These are phyloP conservation scores for Lentinula boryana DNA, from an alignment of 768 basidiomycete genomes.

Conservation along the genomic window DNA sequence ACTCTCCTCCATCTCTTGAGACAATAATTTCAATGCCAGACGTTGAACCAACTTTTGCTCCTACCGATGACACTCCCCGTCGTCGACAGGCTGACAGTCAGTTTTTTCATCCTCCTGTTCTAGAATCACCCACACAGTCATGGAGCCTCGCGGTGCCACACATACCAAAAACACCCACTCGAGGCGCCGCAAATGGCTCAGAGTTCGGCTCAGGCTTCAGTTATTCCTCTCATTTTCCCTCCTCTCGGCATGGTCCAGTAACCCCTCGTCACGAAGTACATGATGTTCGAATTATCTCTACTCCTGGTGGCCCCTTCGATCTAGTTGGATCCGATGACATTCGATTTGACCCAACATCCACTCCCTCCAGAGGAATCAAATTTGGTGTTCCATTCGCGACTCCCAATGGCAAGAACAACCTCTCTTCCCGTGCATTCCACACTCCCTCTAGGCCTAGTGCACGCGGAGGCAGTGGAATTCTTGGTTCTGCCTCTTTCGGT, in stretches of 20 bases:
- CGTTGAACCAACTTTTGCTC: constrained; percentile 65
- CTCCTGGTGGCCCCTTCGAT: constrained; percentile 31
- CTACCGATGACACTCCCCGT: constrained; percentile 50
- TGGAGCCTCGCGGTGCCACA: constrained; percentile 1
- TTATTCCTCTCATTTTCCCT: constrained; percentile 36
- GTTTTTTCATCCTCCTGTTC: constrained; percentile 45
- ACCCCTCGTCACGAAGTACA: constrained; percentile 43
- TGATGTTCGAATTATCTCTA: constrained; percentile 33
- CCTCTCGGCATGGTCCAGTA: constrained; percentile 46
- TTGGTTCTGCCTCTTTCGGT: constrained; percentile 18
- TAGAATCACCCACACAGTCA: background rate
- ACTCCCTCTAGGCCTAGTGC: constrained; percentile 41
- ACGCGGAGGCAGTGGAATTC: constrained; percentile 18
- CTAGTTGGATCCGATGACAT: constrained; percentile 36
- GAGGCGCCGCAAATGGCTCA: constrained; percentile 12
- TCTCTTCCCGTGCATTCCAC: constrained; percentile 37
- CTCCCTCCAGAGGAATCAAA: constrained; percentile 73
- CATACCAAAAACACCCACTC: constrained; percentile 47
- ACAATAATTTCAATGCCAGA: constrained; percentile 21
- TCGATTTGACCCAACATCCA: constrained; percentile 74
- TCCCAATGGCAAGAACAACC: constrained; percentile 45
- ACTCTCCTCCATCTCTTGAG: constrained; percentile 33
- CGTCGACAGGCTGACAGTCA: constrained; percentile 45
- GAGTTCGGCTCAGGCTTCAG: constrained; percentile 22
- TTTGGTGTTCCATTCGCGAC: constrained; percentile 54